Base-by-base conservation (phyloP, 2,329 filamentous ascomycete genomes). In the Phialophora macrospora region DNA sequence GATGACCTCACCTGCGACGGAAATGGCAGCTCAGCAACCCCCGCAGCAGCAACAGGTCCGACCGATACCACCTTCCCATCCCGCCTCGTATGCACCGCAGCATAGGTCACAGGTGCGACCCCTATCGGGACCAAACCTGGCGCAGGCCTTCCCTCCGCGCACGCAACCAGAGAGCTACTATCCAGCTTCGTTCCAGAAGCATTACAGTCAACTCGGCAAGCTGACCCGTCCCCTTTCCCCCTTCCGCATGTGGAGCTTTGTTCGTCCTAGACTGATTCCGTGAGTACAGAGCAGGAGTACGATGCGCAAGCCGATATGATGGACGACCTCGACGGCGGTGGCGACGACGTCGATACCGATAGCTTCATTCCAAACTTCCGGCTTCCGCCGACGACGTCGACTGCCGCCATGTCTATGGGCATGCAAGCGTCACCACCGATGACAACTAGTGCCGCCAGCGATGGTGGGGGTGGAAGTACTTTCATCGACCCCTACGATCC, bases 151-250 rank as follows among this genome's bases (percentile, higher is more conserved):
- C 66, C 72, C 78, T 54, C 76, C 80, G 26, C 73, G 80, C 64
- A 70, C 75, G 11, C 63, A 68, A 49, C 77, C 83, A 48, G 79
- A 82, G 20, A 78, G 80, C 60, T 96, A 90, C 79, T 97, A 96
- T 76, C 88, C 91, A 57, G 90, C 92, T 64, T 90, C 91, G 20
- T 97, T 96, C 80, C 92, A 96, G 76, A 95, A 91, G 77, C 94
- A 97, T 78, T 93, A 96, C 79, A 91, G 96, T 79, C 92, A 97
- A 83, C 87, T 98, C 78, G 94, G 94, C 90, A 92, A 91, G 93
- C 84, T 85, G 75, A 78, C 85, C 83, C 82, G 74, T 78, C 80
- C 80, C 79, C 75, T 77, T 76, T 73, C 74, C 74, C 72, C 76
- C 76, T 73, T 80, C 59, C 70, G 73, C 74, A 73, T 75, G 83